These are phyloP conservation scores for Evansstolkia leycettana DNA, from an alignment of 495 filamentous ascomycete genomes.

Conservation along the genomic window DNA sequence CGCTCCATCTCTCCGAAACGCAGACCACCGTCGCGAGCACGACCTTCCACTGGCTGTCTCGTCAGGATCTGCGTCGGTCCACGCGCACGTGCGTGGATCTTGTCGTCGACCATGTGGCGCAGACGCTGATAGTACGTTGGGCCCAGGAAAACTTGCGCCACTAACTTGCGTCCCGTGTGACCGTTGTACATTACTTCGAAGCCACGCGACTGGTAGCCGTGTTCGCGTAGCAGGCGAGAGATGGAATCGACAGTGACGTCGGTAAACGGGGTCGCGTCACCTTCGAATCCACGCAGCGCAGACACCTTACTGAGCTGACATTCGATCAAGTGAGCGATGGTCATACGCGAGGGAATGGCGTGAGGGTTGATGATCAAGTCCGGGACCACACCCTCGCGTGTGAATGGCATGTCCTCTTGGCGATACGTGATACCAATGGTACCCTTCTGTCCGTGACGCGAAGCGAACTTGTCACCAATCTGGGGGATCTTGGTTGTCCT, in stretches of 20 bases:
- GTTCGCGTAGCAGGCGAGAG: conserved; percentile 76
- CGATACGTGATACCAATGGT: conserved; percentile 97
- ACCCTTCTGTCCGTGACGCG: conserved; percentile 97
- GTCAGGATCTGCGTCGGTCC: conserved; percentile 97
- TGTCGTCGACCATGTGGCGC: conserved; percentile 99
- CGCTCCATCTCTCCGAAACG: conserved; percentile 99
- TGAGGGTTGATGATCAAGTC: conserved; percentile 99
- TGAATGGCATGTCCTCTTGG: conserved; percentile 98
- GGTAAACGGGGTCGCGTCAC: conserved; percentile 96
- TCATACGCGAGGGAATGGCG: conserved; percentile 99
- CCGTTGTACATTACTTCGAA: conserved; percentile 99
- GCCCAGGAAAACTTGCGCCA: conserved; percentile 90
- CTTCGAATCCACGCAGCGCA: conserved; percentile 79
- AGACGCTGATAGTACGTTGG: conserved; percentile 99
- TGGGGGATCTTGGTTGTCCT: conserved; percentile 96
- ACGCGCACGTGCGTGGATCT: conserved; percentile 94
- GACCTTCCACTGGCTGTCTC: conserved; percentile 94
- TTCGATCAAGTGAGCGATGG: conserved; percentile 98
- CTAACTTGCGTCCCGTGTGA: conserved; percentile 85
- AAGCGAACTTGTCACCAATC: conserved; percentile 98
- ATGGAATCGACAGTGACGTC: conserved; percentile 93
- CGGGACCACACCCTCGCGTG: conserved; percentile 76
- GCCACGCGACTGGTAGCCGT: conserved; percentile 91
- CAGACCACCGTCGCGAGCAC: conserved; percentile 92
- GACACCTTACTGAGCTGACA: conserved; percentile 94